phyloP scores from a whole-genome alignment of 495 filamentous ascomycete species.

The Talaromyces adpressus region DNA sequence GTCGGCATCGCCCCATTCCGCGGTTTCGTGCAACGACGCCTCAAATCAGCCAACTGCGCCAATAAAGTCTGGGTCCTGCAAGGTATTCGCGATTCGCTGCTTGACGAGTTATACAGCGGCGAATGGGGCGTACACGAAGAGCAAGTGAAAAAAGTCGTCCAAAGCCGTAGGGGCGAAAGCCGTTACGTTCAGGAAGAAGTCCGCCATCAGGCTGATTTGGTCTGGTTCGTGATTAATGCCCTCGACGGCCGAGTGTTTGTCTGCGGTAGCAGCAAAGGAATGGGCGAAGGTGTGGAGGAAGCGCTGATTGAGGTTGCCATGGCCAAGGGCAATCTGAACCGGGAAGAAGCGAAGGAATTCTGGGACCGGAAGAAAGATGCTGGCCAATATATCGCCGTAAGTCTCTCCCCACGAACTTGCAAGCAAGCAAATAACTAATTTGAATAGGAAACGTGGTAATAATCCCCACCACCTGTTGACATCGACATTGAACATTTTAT shows the following conservation, averaged over 20 bases:
- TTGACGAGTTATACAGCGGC: conserved; percentile 92
- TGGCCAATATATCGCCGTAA: conserved; percentile 84
- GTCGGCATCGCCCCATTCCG: conserved; percentile 96
- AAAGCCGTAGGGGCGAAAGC: conserved; percentile 70
- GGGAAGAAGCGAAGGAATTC: conserved; percentile 66
- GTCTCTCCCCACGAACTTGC: conserved; percentile 3
- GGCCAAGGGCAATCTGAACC: conserved; percentile 67
- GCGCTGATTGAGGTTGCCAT: conserved; percentile 75
- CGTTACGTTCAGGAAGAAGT: conserved; percentile 88
- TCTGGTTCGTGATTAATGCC: conserved; percentile 93
- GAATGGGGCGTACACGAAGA: conserved; percentile 94
- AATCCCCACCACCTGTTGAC: background rate
- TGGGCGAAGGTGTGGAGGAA: conserved; percentile 92
- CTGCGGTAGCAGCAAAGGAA: conserved; percentile 87
- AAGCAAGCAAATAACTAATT: background rate
- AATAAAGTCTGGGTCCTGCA: conserved; percentile 99
- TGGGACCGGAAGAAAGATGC: conserved; percentile 78
- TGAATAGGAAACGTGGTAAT: background rate
- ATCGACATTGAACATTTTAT: background rate
- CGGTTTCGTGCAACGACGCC: conserved; percentile 89
- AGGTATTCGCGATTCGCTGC: conserved; percentile 83
- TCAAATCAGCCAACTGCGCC: conserved; percentile 93
- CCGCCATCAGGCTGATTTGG: conserved; percentile 78
- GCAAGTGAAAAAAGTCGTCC: conserved; percentile 88
- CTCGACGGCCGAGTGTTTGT: conserved; percentile 93